Evolutionary conservation across 371 early-diverging fungal genomes (phyloP), one percentile per base, ranked within the genome.

Genomic region (Mucor racemosus): DNA sequence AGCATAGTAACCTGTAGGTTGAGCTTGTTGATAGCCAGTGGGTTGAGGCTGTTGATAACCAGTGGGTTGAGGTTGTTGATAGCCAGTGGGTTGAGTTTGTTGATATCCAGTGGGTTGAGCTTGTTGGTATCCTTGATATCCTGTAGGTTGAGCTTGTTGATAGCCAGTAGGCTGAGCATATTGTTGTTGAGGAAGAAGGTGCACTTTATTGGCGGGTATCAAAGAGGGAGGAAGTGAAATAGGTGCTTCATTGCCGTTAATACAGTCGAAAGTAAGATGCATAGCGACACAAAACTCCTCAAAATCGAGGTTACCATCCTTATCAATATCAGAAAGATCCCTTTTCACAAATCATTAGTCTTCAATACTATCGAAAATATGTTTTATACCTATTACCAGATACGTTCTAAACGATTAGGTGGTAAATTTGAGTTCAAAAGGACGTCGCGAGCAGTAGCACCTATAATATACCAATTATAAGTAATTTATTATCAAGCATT

Each of bases 221-320:
- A 62, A 38, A 60, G 61, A 34, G 63, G 62, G 40, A 66, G 76
- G 65, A 80, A 82, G 60, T 70, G 82, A 55, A 69, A 75, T 69
- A 86, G 71, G 71, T 82, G 67, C 83, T 76, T 53, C 90, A 48
- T 84, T 76, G 34, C 86, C 85, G 66, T 86, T 84, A 50, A 90
- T 84, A 46, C 90, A 76, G 34, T 85, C 87, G 65, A 91, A 91
- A 6, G 91, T 88, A 21, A 93, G 81, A 66, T 91, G 91, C 83
- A 94, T 89, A 0, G 95, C 94, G 50, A 95, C 80, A 69, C 92
- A 88, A 76, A 95, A 95, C 77, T 95, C 96, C 76, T 94, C 94
- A 69, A 91, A 86, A 69, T 94, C 95, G 66, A 95, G 86, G 56
- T 84, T 87, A 13, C 96, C 96, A 76, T 95, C 96, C 74, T 91